Percentiles rank a stretch among this genome's conserved stretches.
These are phyloP conservation scores for Mimosa bimucronata DNA, from an alignment of 306 rosid species.

Conservation along the genomic window DNA sequence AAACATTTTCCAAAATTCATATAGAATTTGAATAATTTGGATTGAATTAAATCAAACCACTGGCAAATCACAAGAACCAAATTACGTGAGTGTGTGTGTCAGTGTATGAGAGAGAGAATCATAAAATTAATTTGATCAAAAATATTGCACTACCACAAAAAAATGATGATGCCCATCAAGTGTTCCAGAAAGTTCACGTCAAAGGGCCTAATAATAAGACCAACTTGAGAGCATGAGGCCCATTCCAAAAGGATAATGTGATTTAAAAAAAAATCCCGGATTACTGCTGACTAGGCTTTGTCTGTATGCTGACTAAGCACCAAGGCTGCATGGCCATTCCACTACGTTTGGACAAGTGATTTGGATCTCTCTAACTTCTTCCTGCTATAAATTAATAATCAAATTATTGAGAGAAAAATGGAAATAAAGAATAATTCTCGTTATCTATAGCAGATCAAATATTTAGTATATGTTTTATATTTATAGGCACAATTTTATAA, in stretches of 20 bases:
- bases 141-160: not conserved
- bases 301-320: constrained; percentile 1
- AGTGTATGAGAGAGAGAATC: not conserved
- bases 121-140: not conserved
- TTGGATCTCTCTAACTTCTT: not conserved
- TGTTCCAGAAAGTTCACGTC: not conserved
- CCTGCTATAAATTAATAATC: no score
- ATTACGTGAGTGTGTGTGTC: not conserved
- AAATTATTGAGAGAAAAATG: no score
- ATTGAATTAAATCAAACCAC: no score
- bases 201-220: not conserved
- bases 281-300: not conserved
- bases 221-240: not conserved
- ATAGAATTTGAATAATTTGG: no score
- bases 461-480: no score
- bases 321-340: not conserved
- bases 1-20: no score
- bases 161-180: not conserved
- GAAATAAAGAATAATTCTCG: no score
- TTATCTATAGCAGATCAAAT: no score
- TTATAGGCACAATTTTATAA: no score
- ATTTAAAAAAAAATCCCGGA: not conserved
- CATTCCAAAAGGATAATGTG: not conserved
- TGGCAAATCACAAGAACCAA: not conserved
- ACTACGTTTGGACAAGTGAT: not conserved